A percentile compares a stretch with the other conserved stretches of the same genome.
phyloP scores from a whole-genome alignment of 495 filamentous ascomycete species.

The Durotheca rogersii region DNA sequence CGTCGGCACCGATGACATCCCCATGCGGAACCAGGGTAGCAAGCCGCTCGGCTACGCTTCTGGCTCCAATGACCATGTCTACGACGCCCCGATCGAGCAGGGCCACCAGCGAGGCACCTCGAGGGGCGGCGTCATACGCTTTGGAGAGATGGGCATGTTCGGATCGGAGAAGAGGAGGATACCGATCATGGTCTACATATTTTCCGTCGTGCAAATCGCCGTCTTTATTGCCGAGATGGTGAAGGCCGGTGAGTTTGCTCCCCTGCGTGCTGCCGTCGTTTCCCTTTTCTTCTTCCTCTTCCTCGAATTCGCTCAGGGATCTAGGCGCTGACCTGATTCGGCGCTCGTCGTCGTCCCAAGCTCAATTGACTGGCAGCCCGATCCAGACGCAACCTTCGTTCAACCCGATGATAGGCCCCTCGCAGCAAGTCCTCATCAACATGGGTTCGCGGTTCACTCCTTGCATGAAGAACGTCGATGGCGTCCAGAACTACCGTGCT shows the following conservation, averaged over 20 bases:
- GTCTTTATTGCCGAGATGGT: conserved; percentile 93
- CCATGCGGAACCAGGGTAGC: conserved; percentile 56
- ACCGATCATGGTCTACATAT: conserved; percentile 78
- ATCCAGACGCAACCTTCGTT: conserved; percentile 84
- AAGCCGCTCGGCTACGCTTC: conserved; percentile 35
- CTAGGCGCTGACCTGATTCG: no score
- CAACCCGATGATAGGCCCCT: conserved; percentile 97
- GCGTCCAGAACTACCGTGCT: conserved; percentile 55
- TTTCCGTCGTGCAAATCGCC: conserved; percentile 72
- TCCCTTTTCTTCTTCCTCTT: no score
- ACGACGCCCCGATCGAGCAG: conserved; percentile 42
- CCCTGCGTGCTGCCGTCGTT: no score
- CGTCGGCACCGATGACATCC: conserved; percentile 62
- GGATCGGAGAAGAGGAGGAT: conserved; percentile 57
- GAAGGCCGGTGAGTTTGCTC: no score
- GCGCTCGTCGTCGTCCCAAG: no score
- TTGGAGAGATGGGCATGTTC: conserved; percentile 52
- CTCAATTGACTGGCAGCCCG: conserved; percentile 65
- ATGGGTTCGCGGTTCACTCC: conserved; percentile 93
- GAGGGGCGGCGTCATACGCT: conserved; percentile 40
- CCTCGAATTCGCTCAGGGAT: no score
- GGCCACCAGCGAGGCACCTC: conserved; percentile 22
- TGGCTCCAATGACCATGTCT: conserved; percentile 54
- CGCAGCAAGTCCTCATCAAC: conserved; percentile 84
- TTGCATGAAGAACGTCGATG: conserved; percentile 84